A percentile compares a stretch with the other conserved stretches of the same genome.
Conservation (phyloP, 2,329 filamentous ascomycete species). For the Pseudogymnoascus sp. region DNA sequence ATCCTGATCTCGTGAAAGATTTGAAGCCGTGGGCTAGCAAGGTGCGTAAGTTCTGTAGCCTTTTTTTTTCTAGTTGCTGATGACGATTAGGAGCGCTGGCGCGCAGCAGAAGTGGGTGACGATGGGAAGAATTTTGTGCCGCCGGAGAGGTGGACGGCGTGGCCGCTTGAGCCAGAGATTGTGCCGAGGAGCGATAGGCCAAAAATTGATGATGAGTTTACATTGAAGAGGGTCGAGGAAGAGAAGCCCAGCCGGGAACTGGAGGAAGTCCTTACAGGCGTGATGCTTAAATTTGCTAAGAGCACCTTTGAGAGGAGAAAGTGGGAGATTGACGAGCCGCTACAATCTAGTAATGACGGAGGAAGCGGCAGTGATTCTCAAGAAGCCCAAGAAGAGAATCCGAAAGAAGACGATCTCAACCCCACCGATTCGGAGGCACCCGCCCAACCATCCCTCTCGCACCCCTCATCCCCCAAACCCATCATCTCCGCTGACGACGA, state of each 20-base stretch:
- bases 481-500: conserved; percentile 63
- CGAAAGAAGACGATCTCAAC: neutral
- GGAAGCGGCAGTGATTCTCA: conserved; percentile 15
- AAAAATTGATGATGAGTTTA: conserved; percentile 43
- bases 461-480: conserved; percentile 33
- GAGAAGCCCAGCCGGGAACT: conserved; percentile 50
- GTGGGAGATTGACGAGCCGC: conserved; percentile 24
- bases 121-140: conserved; percentile 37
- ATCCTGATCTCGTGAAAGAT: conserved; percentile 14
- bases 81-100: conserved; percentile 28
- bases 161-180: conserved; percentile 59
- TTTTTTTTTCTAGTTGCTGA: neutral
- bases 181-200: conserved; percentile 51
- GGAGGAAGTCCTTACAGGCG: conserved; percentile 60
- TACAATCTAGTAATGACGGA: conserved; percentile 1
- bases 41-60: neutral
- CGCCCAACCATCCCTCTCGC: neutral
- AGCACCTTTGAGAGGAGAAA: conserved; percentile 45
- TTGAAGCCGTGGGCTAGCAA: conserved; percentile 33
- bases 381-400: conserved; percentile 19
- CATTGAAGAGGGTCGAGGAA: conserved; percentile 37
- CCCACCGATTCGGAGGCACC: neutral
- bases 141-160: conserved; percentile 67
- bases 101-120: conserved; percentile 29
- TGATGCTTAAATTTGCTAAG: conserved; percentile 59